Evolutionary conservation across 768 basidiomycete genomes (phyloP), one percentile per base, ranked within the genome.

Genomic region (Auriscalpium orientale): DNA sequence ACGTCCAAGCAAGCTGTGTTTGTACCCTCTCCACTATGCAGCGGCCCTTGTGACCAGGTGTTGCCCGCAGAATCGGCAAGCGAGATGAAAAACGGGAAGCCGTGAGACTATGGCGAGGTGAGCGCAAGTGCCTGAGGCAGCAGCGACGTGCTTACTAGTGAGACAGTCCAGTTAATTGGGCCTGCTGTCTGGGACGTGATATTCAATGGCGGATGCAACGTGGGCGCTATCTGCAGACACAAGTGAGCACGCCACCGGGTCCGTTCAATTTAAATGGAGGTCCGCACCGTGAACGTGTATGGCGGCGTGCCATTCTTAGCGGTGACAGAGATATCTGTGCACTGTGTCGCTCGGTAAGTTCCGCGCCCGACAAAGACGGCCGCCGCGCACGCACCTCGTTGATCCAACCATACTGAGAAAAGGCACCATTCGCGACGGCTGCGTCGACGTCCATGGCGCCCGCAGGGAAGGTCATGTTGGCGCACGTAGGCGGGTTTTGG

Each of bases 371-470:
- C 28, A 28, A 28, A 28, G 28, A 7, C 28, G 28, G n/a, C n/a
- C 9, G 7, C 11, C 2, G 16, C 20, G 1, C 12, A 60, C 70
- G 46, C 44, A 79, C 82, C 70, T 82, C 76, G 48, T 79, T 72
- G 46, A 79, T 63, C 80, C 82, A 85, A 16, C 82, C 84, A 66
- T 75, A 83, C 62, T 78, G 75, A 0, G 82, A 82, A 59, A 83
- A 68, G 4, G 80, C 70, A 2, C 84, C 83, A 56, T 69, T 71
- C 11, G 64, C 53, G 20, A 77, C 76, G n/a, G 62, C 58, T 3
- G 76, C 78, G 2, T 72, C 65, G 5, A 83, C 74, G 33, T 76
- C 73, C 20, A 84, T 69, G 18, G 74, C 69, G 1, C 67, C 68
- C 69, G 60, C 72, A 67, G 56, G 70, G 22, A 65, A 70, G 0